A percentile compares a stretch with the other conserved stretches of the same genome.
These are phyloP conservation scores for Neofusicoccum ribis DNA, from an alignment of 2,329 filamentous ascomycete genomes.

Conservation along the genomic window DNA sequence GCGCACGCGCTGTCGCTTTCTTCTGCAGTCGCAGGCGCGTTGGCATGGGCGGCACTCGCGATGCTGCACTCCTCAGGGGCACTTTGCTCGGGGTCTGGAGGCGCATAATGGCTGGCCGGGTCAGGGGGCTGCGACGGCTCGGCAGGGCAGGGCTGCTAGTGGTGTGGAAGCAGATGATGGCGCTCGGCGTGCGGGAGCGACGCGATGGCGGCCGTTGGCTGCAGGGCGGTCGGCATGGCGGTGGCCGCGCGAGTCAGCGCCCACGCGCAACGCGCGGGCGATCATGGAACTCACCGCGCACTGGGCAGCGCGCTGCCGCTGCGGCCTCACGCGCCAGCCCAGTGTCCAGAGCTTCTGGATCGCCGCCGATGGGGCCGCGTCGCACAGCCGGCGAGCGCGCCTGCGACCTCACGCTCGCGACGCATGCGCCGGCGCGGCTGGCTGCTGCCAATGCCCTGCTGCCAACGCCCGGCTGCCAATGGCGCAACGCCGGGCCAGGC, in stretches of 20 bases:
- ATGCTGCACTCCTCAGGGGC: not conserved
- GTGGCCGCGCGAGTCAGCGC: not conserved
- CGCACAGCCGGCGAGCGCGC: not conserved
- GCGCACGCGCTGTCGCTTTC: not conserved
- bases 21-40: not conserved
- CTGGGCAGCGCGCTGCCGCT: not conserved
- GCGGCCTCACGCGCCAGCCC: not conserved
- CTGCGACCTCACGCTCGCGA: not conserved
- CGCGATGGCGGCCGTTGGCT: constrained; percentile 3
- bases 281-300: not conserved
- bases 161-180: not conserved
- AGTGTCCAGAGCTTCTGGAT: constrained; percentile 8
- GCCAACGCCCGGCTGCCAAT: not conserved
- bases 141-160: not conserved
- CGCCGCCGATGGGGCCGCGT: not conserved
- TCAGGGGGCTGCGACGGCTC: not conserved
- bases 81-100: not conserved
- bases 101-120: not conserved
- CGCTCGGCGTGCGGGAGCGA: not conserved
- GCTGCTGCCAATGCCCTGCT: not conserved
- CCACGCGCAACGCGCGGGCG: constrained; percentile 4
- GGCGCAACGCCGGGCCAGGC: too few relatives aligned
- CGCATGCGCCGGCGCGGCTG: not conserved
- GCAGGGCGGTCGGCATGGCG: not conserved
- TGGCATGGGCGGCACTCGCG: too few relatives aligned